phyloP scores from a whole-genome alignment of 1,284 basidiomycete species.

The Trametes versicolor region DNA sequence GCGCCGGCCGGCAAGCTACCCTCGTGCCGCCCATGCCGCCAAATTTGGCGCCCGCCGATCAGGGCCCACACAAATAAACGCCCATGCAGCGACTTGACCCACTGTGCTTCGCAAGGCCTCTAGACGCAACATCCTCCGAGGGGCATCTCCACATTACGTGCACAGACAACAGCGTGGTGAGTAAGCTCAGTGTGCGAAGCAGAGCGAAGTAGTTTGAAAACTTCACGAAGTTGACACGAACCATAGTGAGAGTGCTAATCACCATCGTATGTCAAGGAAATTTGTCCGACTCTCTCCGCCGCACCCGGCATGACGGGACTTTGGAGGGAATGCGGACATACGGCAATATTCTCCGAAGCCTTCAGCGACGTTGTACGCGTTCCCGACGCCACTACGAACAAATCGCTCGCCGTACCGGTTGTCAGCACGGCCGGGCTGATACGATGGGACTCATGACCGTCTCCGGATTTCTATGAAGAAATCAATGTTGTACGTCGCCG shows the following conservation, averaged over 20 bases:
- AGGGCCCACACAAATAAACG: too few species aligned
- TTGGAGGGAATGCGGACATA: not conserved
- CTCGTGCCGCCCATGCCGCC: too few species aligned
- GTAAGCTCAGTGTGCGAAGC: constrained; percentile 1
- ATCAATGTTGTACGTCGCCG: not conserved
- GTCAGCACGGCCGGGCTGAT: not conserved
- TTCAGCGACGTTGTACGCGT: not conserved
- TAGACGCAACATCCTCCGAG: not conserved
- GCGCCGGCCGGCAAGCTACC: too few species aligned
- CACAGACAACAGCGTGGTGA: too few species aligned
- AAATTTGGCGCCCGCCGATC: too few species aligned
- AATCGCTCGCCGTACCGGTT: not conserved
- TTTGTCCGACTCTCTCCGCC: constrained; percentile 6
- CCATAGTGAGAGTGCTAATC: not conserved
- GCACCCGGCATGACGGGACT: constrained; percentile 6
- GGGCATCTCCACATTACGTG: not conserved
- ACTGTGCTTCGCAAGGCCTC: too few species aligned
- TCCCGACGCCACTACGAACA: not conserved
- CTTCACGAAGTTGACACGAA: constrained; percentile 4
- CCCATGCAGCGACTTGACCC: too few species aligned
- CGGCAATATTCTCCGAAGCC: not conserved
- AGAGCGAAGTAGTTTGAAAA: constrained; percentile 9
- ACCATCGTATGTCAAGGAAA: constrained; percentile 6
- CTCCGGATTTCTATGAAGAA: not conserved
- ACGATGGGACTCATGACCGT: constrained; percentile 7